A percentile compares a stretch with the other conserved stretches of the same genome.
Conservation (phyloP, 1,284 basidiomycete species). For the Leccinum variabile region DNA sequence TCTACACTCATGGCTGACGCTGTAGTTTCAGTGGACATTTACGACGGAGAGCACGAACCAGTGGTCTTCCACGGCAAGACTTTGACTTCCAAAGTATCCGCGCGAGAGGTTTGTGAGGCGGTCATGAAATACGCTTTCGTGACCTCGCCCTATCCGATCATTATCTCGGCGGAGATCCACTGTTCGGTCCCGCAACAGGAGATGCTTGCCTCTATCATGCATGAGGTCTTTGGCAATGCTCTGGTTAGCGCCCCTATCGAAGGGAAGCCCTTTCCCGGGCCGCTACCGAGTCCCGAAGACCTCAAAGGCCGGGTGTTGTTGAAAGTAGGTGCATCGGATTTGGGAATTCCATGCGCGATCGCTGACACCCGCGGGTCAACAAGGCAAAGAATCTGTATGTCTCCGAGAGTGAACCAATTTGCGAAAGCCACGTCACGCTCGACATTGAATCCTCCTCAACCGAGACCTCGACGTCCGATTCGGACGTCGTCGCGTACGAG, state of each 20-base stretch:
- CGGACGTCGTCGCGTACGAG: conserved; percentile 28
- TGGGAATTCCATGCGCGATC: not conserved
- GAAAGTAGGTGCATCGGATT: conserved; percentile 55
- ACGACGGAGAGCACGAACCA: conserved; percentile 84
- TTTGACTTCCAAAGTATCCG: conserved; percentile 82
- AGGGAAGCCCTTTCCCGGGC: conserved; percentile 47
- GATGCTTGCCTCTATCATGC: conserved; percentile 77
- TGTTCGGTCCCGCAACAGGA: conserved; percentile 85
- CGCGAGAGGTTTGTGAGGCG: conserved; percentile 84
- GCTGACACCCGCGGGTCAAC: conserved; percentile 3
- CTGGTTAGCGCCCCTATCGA: conserved; percentile 66
- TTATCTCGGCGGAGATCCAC: conserved; percentile 94
- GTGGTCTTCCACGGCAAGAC: conserved; percentile 92
- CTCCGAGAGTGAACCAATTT: conserved; percentile 41
- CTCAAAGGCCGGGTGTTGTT: conserved; percentile 81
- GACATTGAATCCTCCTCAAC: conserved; percentile 50
- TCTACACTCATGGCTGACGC: conserved; percentile 3
- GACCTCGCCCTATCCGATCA: conserved; percentile 90
- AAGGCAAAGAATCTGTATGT: conserved; percentile 67
- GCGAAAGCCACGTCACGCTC: conserved; percentile 38
- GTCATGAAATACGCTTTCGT: conserved; percentile 94
- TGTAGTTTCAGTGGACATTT: conserved; percentile 80
- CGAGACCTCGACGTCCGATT: conserved; percentile 48
- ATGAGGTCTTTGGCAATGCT: conserved; percentile 73
- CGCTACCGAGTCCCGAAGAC: conserved; percentile 85